These are phyloP conservation scores for Tetrahymena malaccensis DNA, from an alignment of 73 alveolate genomes.

Conservation along the genomic window DNA sequence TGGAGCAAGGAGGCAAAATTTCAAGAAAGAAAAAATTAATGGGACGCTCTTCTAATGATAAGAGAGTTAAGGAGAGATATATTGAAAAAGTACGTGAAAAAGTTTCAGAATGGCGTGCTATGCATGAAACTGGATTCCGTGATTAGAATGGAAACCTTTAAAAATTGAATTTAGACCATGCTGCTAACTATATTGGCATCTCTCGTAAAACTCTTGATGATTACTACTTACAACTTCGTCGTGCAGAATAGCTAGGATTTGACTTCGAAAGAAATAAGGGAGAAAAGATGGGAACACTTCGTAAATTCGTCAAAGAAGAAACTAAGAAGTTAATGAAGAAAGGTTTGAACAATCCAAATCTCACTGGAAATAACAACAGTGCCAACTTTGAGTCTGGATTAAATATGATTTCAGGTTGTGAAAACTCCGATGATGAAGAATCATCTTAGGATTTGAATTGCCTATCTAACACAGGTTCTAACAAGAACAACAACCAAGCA, in stretches of 20 bases:
- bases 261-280: constrained; percentile 16
- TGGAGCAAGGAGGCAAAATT: background rate
- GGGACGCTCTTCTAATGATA: background rate
- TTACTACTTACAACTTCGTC: constrained; percentile 17
- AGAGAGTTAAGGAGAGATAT: background rate
- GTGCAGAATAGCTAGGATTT: constrained; percentile 27
- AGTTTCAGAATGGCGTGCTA: background rate
- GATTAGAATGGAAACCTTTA: constrained; percentile 14
- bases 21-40: background rate
- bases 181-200: constrained; percentile 30
- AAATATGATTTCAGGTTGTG: background rate
- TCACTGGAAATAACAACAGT: background rate
- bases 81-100: background rate
- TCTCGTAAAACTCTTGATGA: constrained; percentile 41
- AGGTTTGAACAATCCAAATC: background rate
- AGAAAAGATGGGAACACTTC: constrained; percentile 28
- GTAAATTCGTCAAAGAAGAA: constrained; percentile 7
- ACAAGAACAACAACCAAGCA: background rate
- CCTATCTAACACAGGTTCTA: background rate
- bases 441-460: background rate
- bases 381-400: background rate
- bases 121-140: background rate
- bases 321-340: background rate
- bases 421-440: background rate
- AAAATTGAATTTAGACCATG: constrained; percentile 21